Base-by-base conservation (phyloP, 208 protist genomes). In the Hexamita inflata region DNA sequence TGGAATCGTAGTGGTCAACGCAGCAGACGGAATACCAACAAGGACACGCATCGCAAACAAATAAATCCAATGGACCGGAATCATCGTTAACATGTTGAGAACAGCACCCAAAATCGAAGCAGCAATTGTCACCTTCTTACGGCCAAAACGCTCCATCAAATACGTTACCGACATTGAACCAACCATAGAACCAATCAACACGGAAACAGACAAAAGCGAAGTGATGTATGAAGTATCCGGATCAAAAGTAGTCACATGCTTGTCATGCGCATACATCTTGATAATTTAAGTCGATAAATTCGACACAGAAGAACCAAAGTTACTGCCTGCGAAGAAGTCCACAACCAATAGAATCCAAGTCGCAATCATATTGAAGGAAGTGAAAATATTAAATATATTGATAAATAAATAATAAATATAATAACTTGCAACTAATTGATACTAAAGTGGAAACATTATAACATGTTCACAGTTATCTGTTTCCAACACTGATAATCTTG, bases 141-240 rank as follows among this genome's bases (percentile, higher is more conserved):
- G 60, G 15, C 60, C 60, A 40, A 66, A 34, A 24, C 34, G 15
- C 26, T n/a, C 60, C 24, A 66, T 19, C 15, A 66, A 38, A 24
- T 15, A 30, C 24, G 19, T 24, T 34, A 30, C 34, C 34, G 34
- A 15, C 15, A 66, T 15, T 15, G 60, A 66, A 24, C 60, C 60
- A 38, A 66, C 34, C 24, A 66, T 24, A 24, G 60, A 15, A 24
- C 60, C 60, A 66, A 66, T 34, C 13, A 66, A 66, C 24, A 66
- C 15, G 15, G 29, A 15, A 40, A 30, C 26, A 40, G 24, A 38
- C 24, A 66, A 38, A 38, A 34, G 13, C 60, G 60, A 15, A 24
- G 60, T 40, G 30, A 66, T 34, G 34, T 15, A 38, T n/a, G 26
- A 24, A 38, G 26, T 38, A 24, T 38, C 15, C 19, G 29, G 26